Base-by-base conservation (phyloP, 1,139 yeast genomes). In the Blastobotrys arbuscula region DNA sequence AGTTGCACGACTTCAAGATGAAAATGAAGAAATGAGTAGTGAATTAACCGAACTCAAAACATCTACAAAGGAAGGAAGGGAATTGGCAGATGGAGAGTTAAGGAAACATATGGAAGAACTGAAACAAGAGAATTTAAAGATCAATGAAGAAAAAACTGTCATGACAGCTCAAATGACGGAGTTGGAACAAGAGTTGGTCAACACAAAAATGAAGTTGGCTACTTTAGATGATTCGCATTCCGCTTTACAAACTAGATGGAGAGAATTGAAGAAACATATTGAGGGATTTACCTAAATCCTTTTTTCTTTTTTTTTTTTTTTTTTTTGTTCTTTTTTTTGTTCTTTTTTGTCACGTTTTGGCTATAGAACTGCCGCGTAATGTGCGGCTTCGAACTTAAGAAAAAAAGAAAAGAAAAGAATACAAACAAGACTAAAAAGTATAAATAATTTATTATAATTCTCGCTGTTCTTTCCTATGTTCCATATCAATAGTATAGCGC, bases 1-100 rank as follows among this genome's bases (percentile, higher is more conserved):
- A 50, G 77, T 84, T 45, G 88, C 83, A 10, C 81, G 84, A 21
- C 67, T 89, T 28, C 72, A 74, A 46, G 84, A 80, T 46, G 84
- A 79, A 50, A 88, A 88, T 53, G 76, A 73, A 21, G 76, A 76
- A 42, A 69, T 89, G 52, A 67, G 72, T 49, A 62, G 68, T 2
- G 82, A 81, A 52, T 75, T 85, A 19, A 69, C 69, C 2, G 79
- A 78, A 21, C 66, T 84, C 50, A 77, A 73, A 48, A 62, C 69
- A 34, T 49, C 55, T 42, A 54, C 59, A 15, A 55, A 53, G 21
- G 55, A 50, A 16, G 50, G 55, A 28, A 39, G 45, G 34, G 42
- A 43, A 21, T 37, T 54, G 35, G 55, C 57, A 1, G 59, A 54
- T 28, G 38, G 35, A 31, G 55, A 54, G 23, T 47, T 52, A 39